Evolutionary conservation across 331 rosid species (phyloP).

Genomic region (Arachis monticola): DNA sequence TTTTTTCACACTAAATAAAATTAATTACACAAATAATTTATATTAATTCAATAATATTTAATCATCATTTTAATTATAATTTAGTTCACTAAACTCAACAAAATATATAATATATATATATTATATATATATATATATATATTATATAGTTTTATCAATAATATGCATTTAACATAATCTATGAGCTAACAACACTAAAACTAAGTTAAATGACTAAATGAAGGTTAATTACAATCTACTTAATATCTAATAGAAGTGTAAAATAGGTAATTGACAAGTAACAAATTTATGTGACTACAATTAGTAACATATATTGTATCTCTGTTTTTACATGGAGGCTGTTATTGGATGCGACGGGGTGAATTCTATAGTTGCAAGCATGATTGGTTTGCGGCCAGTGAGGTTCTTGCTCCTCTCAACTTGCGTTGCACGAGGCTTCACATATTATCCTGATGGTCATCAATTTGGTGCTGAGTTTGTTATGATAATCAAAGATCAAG

Average conservation of each 20-base stretch:
- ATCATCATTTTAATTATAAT: too few relatives aligned
- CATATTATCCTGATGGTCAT: conserved; percentile 52
- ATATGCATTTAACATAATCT: too few relatives aligned
- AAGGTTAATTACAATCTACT: not conserved
- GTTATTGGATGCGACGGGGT: conserved; percentile 73
- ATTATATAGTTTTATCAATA: too few relatives aligned
- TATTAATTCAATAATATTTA: too few relatives aligned
- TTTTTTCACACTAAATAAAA: too few relatives aligned
- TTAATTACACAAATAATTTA: too few relatives aligned
- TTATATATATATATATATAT: too few relatives aligned
- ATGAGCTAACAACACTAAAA: too few relatives aligned
- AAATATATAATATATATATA: too few relatives aligned
- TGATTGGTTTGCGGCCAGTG: conserved; percentile 38
- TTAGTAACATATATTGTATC: not conserved
- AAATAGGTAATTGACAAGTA: not conserved
- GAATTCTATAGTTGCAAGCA: conserved; percentile 47
- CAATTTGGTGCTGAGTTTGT: conserved; percentile 41
- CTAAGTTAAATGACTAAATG: too few relatives aligned
- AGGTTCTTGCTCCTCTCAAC: conserved; percentile 26
- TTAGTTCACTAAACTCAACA: too few relatives aligned
- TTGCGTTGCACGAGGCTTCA: conserved; percentile 53
- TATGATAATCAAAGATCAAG: conserved; percentile 27
- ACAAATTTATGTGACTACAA: not conserved
- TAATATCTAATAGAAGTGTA: too few relatives aligned
- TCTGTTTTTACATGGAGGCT: conserved; percentile 34